Evolutionary conservation across 148 eudicot genomes (phyloP).

Genomic region (Arctostaphylos glauca): DNA sequence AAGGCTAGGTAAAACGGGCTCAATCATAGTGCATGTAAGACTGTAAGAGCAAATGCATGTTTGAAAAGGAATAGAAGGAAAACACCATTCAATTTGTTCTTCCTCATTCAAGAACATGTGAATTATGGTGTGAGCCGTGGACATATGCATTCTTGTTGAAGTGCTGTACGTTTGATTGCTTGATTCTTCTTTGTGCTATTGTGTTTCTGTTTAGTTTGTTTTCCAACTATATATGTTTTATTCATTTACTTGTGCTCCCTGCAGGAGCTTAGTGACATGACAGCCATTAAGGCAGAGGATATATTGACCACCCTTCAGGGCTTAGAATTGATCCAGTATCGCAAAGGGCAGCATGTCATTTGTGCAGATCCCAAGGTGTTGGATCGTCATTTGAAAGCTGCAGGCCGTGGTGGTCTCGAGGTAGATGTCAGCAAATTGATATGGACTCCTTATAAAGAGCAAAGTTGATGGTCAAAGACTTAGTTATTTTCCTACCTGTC

Average conservation of each 20-base stretch:
- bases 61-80: not conserved
- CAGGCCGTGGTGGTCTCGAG: conserved; percentile 92
- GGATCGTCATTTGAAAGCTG: conserved; percentile 97
- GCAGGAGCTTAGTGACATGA: conserved; percentile 98
- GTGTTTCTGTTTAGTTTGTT: not conserved
- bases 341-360: conserved; percentile 94
- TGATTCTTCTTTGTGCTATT: not conserved
- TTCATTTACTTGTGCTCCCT: not conserved
- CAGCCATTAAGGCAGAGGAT: conserved; percentile 93
- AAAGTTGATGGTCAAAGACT: conserved; percentile 41
- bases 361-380: conserved; percentile 95
- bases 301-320: conserved; percentile 81
- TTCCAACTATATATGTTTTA: not conserved
- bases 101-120: not conserved
- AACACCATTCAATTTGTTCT: not conserved
- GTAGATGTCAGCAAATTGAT: conserved; percentile 85
- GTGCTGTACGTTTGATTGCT: not conserved
- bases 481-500: not conserved
- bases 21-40: too few relatives aligned
- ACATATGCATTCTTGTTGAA: not conserved
- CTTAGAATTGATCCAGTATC: conserved; percentile 84
- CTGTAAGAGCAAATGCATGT: not conserved
- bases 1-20: too few relatives aligned
- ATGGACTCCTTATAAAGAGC: conserved; percentile 97
- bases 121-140: not conserved